Evolutionary conservation across 176 grass and related monocot genomes (phyloP).

Genomic region (Oryza meyeriana): DNA sequence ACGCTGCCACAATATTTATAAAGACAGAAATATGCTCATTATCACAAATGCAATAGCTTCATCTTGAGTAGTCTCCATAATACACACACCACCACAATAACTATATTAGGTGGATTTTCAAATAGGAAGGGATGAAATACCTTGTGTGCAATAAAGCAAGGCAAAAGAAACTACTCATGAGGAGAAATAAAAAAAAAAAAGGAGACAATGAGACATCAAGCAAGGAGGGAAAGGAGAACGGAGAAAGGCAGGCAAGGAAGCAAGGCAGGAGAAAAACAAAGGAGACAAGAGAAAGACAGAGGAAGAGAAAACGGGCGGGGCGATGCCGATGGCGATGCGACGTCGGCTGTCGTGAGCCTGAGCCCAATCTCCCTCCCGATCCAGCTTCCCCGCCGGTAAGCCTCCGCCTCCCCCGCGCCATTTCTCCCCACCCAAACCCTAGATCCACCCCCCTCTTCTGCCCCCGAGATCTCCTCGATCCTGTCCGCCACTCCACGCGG

Average conservation of each 20-base stretch:
- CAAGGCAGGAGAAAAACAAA: no score
- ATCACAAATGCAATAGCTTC: no score
- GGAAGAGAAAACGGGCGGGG: no score
- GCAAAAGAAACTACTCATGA: neutral
- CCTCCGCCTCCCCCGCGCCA: neutral
- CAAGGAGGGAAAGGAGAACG: no score
- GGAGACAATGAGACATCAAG: neutral
- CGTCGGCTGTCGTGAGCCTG: conserved; percentile 38
- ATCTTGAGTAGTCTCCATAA: no score
- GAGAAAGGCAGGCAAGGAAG: rapidly evolving
- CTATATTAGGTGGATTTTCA: no score
- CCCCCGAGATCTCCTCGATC: conserved; percentile 36
- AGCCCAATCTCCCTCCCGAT: neutral
- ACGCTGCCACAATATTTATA: no score
- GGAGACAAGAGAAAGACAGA: neutral
- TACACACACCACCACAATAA: no score
- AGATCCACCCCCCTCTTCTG: conserved; percentile 34
- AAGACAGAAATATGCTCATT: no score
- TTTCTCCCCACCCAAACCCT: conserved; percentile 3
- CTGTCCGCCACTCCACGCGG: neutral
- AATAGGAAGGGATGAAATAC: no score
- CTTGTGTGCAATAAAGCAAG: no score
- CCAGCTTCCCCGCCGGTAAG: conserved; percentile 10
- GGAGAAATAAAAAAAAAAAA: neutral
- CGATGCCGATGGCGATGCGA: neutral